phyloP scores from a whole-genome alignment of 352 stramenopile species.

The Phytophthora macrochlamydospora region DNA sequence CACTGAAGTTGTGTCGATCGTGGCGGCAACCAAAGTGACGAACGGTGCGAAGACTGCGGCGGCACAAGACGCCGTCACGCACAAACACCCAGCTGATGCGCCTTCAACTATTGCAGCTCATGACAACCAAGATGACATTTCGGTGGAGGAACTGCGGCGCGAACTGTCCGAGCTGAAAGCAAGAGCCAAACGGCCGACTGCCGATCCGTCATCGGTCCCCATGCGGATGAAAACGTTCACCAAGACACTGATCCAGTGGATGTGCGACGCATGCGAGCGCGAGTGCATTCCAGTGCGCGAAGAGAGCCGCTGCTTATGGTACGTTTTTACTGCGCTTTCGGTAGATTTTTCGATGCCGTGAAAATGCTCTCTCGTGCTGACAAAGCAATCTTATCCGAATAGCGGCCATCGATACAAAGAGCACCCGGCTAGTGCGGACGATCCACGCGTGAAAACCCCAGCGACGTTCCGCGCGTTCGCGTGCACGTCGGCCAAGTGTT shows the following conservation, averaged over 20 bases:
- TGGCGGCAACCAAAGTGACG: neutral
- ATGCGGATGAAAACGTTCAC: conserved; percentile 31
- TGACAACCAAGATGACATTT: conserved; percentile 23
- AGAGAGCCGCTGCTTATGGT: conserved; percentile 81
- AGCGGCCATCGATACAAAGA: conserved; percentile 84
- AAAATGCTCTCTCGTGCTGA: neutral
- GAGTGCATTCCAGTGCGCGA: conserved; percentile 82
- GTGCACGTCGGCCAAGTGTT: conserved; percentile 62
- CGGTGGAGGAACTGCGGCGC: conserved; percentile 10
- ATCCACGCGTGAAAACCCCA: conserved; percentile 46
- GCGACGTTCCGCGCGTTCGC: conserved; percentile 47
- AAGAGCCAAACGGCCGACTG: neutral
- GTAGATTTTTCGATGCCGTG: neutral
- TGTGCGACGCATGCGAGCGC: conserved; percentile 56
- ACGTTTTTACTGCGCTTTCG: conserved; percentile 9
- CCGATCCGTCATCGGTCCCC: neutral
- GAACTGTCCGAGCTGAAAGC: conserved; percentile 10
- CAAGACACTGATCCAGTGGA: conserved; percentile 70
- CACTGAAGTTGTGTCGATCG: conserved; percentile 1
- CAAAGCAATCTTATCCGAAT: neutral
- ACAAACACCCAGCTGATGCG: conserved; percentile 5
- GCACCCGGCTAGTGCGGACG: conserved; percentile 42
- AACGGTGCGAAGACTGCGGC: neutral
- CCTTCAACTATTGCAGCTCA: conserved; percentile 13
- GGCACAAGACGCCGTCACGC: neutral